Evolutionary conservation across 1,284 basidiomycete species (phyloP), one percentile per base, ranked within the genome.

Genomic region (Sparassis latifolia): DNA sequence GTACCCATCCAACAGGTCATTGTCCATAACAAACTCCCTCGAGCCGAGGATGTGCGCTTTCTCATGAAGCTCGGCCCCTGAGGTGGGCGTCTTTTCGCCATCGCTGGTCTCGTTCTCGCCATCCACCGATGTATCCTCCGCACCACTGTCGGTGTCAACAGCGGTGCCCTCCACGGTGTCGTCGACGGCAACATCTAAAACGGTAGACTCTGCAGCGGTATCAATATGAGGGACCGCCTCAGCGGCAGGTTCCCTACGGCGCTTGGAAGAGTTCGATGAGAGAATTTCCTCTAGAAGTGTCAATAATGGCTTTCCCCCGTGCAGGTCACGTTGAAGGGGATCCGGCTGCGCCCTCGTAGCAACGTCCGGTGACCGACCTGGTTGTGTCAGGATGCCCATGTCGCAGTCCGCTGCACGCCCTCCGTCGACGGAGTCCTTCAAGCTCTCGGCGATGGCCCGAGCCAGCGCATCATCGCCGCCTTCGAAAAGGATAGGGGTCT

Each of bases 21-120:
- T 71, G 52, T 89, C 75, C 63, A 88, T 77, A 1, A 52, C 42
- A 57, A 94, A 91, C 37, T 66, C 62, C 55, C 78, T 84, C 5
- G 65, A 77, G 3, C 90, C 92, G 28, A 95, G 80, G 40, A 92
- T 78, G 9, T 68, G 67, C 28, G 62, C 59, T 42, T 58, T 48
- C 5, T 52, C 49, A 33, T 61, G 50, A 0, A 61, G 53, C 30
- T 60, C 52, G 0, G 51, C 57, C 7, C 45, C 52, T 1, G 56
- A 52, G 40, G 55, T 54, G 27, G 42, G 33, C 45, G 33, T 12
- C 12, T 31, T 39, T 29, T 51, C 51, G 9, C 39, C 41, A 4
- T 50, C 55, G 29, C 50, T 50, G n/a, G 57, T 54, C 31, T 49
- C 55, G 20, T 50, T 55, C n/a, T 50, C 20, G 20, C 46, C 10